These are phyloP conservation scores for Fusarium udum DNA, from an alignment of 2,329 filamentous ascomycete genomes.

Conservation along the genomic window DNA sequence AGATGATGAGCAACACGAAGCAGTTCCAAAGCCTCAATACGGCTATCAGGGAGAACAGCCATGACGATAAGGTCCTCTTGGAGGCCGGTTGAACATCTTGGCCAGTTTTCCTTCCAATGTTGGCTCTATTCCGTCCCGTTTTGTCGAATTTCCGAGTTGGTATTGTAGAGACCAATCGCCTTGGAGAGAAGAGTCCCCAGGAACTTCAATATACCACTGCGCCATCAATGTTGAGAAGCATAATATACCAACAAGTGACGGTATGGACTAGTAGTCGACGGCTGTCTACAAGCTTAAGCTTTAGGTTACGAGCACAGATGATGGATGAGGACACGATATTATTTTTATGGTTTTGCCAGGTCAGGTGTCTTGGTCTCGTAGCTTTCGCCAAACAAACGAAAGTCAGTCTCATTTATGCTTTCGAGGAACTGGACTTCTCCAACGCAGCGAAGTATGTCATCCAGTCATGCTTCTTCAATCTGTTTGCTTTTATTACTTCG, in stretches of 20 bases:
- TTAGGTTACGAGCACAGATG: background rate
- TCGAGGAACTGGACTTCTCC: accelerated
- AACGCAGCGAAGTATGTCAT: accelerated
- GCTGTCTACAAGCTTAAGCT: background rate
- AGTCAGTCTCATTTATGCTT: background rate
- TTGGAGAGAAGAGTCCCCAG: background rate
- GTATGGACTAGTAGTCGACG: too few relatives aligned
- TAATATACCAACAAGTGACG: background rate
- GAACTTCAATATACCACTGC: background rate
- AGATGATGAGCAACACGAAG: too few relatives aligned
- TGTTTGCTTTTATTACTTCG: accelerated
- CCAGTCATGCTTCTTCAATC: background rate
- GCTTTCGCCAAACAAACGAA: too few relatives aligned
- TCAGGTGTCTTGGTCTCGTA: accelerated
- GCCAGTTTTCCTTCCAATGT: background rate
- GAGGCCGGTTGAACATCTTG: accelerated
- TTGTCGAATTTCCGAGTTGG: accelerated
- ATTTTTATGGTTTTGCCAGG: background rate
- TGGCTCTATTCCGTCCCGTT: too few relatives aligned
- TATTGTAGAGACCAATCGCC: background rate
- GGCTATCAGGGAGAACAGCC: too few relatives aligned
- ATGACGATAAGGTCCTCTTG: too few relatives aligned
- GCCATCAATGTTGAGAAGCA: background rate
- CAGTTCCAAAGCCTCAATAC: too few relatives aligned
- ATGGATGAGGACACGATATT: too few relatives aligned